Base-by-base conservation (phyloP, 257 asterid species). In the Solanum pinnatisectum region DNA sequence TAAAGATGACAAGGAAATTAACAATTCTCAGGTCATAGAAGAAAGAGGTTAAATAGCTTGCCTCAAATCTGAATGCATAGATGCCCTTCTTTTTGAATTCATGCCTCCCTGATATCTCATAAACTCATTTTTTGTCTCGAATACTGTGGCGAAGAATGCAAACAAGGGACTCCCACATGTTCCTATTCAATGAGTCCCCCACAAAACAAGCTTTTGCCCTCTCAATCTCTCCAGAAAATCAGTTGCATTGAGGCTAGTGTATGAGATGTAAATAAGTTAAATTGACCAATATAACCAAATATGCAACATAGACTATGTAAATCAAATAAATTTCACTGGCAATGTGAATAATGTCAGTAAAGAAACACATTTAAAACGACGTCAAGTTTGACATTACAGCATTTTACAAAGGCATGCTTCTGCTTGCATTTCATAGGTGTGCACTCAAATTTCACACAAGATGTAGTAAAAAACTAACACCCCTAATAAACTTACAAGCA, bases 81-180 rank as follows among this genome's bases (percentile, higher is more conserved):
- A 94, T 92, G 20, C 98, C 98, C 86, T 92, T 94, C 97, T 95
- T 96, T 77, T 96, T 96, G 92, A 96, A 96, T 32, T 96, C 99
- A 25, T 87, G 96, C 92, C 91, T 91, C 63, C 99, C 99, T 2
- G 98, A 95, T 87, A 95, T 95, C 93, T 96, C 99, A 87, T 92
- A 93, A 35, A 96, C 98, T 87, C 93, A 90, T 87, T 85, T 91
- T 90, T 95, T 94, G 91, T 96, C 94, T 70, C 88, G 88, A 37
- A 95, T 89, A 20, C 97, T 97, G 20, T 93, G 94, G 85, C 98
- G 98, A 87, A 96, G 98, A 22, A 93, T 87, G 91, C 99, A 96
- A 67, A 95, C 96, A 87, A 96, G 98, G 87, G 99, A 95, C 90
- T 96, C 99, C 99, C 99, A 96, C 99, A 95, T 95, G 94, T 96